These are phyloP conservation scores for Coccomyxa sp. DNA, from an alignment of 139 green algal genomes.

Conservation along the genomic window DNA sequence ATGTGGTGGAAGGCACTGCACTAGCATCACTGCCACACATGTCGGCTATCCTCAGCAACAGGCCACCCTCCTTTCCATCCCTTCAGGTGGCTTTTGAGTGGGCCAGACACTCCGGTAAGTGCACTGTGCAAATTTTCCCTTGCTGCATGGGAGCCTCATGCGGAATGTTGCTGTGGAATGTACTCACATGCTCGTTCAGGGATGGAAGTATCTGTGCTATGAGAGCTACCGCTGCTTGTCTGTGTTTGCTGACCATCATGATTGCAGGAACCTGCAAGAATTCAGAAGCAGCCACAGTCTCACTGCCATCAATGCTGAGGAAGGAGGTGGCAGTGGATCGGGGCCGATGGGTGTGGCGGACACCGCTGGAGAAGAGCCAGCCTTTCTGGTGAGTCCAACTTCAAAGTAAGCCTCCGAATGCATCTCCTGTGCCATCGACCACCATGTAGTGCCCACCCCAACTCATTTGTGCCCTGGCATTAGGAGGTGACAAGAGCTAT, in stretches of 20 bases:
- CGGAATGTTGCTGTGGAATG: no score
- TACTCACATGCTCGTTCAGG: no score
- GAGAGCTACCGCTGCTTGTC: no score
- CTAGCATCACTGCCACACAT: conserved; percentile 76
- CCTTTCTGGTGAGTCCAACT: conserved; percentile 23
- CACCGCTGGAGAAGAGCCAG: conserved; percentile 51
- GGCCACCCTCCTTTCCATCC: conserved; percentile 54
- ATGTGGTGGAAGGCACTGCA: conserved; percentile 90
- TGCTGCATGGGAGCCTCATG: no score
- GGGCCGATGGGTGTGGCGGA: conserved; percentile 68
- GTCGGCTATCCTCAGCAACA: conserved; percentile 50
- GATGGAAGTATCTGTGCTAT: no score
- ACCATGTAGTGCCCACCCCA: no score
- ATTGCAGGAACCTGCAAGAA: conserved; percentile 32
- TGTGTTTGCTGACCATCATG: no score
- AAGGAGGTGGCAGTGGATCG: neutral
- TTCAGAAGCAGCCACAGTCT: conserved; percentile 19
- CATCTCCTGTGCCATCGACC: no score
- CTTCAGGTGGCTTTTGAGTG: conserved; percentile 55
- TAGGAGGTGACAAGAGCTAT: no score
- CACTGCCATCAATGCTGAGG: conserved; percentile 4
- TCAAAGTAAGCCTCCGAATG: no score
- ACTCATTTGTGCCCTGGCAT: no score
- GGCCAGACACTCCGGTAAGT: conserved; percentile 39
- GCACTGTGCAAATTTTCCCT: neutral